Evolutionary conservation across 2,329 filamentous ascomycete species (phyloP).

Genomic region (Cladophialophora immunda): DNA sequence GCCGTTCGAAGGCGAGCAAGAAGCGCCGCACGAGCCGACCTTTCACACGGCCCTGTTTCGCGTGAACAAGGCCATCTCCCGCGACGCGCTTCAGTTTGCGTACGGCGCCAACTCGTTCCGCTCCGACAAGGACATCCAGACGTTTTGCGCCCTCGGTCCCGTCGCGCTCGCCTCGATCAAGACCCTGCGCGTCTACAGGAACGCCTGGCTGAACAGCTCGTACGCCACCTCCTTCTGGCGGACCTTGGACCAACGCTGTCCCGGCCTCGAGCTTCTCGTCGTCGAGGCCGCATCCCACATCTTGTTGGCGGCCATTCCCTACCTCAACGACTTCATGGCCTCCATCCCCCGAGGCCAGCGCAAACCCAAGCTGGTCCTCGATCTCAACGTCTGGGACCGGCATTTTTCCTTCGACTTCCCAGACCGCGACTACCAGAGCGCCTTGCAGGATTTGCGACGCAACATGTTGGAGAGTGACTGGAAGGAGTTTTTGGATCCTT

Average conservation of each 20-base stretch:
- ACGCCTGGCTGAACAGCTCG: slow-evolving; percentile 17
- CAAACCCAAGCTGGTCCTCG: slow-evolving; percentile 27
- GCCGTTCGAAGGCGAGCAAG: slow-evolving; percentile 1
- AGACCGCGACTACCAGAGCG: slow-evolving; percentile 27
- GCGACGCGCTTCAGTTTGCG: slow-evolving; percentile 34
- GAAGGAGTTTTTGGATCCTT: neutral
- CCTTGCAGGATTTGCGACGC: slow-evolving; percentile 21
- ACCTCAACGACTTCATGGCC: slow-evolving; percentile 30
- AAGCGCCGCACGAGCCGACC: slow-evolving; percentile 18
- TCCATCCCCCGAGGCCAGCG: slow-evolving; percentile 8
- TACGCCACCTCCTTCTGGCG: slow-evolving; percentile 22
- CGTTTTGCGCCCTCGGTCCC: slow-evolving; percentile 22
- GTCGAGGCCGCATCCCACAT: slow-evolving; percentile 29
- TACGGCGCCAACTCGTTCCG: slow-evolving; percentile 33
- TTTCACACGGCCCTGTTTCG: slow-evolving; percentile 34
- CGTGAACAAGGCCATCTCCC: slow-evolving; percentile 33
- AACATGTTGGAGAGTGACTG: neutral
- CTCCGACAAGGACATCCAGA: slow-evolving; percentile 25
- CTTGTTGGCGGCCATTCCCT: slow-evolving; percentile 26
- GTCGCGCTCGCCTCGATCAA: slow-evolving; percentile 33
- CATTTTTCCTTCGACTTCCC: slow-evolving; percentile 36
- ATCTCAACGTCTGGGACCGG: slow-evolving; percentile 30
- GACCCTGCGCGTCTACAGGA: slow-evolving; percentile 25
- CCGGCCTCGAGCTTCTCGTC: slow-evolving; percentile 22
- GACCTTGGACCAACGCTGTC: slow-evolving; percentile 24